Conservation (phyloP, 139 green algal genomes). For the Gonium pectorale region DNA sequence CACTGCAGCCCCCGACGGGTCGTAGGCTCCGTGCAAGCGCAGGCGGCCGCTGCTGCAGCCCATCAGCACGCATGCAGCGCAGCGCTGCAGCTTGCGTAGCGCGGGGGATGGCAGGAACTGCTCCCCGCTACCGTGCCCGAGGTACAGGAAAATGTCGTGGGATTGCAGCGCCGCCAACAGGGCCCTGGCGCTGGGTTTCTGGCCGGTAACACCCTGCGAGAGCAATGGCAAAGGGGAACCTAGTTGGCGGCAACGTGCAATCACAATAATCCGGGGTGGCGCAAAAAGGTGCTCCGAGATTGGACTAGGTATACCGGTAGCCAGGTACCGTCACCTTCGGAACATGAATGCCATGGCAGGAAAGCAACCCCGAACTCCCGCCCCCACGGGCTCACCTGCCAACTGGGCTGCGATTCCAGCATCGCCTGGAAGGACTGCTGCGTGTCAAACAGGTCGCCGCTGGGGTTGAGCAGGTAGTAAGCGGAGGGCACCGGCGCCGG, state of each 20-base stretch:
- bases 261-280: neutral
- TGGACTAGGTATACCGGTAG: too few relatives aligned
- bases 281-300: too few relatives aligned
- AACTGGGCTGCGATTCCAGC: conserved; percentile 72
- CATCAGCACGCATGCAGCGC: conserved; percentile 86
- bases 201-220: conserved; percentile 70
- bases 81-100: conserved; percentile 74
- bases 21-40: conserved; percentile 65
- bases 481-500: conserved; percentile 6
- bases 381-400: conserved; percentile 81
- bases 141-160: conserved; percentile 90
- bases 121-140: conserved; percentile 91
- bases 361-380: too few relatives aligned
- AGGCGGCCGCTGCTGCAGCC: conserved; percentile 93
- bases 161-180: conserved; percentile 69
- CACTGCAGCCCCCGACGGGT: conserved; percentile 74
- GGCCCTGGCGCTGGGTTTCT: conserved; percentile 42
- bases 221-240: neutral
- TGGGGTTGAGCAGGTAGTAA: conserved; percentile 92
- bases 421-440: conserved; percentile 83
- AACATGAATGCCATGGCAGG: too few relatives aligned
- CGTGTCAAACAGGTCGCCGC: conserved; percentile 83
- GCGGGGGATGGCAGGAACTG: conserved; percentile 76
- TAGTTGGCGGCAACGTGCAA: neutral
- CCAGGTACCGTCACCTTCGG: too few relatives aligned